Conservation (phyloP, 148 eudicot genomes). For the Amaranthus cruentus region DNA sequence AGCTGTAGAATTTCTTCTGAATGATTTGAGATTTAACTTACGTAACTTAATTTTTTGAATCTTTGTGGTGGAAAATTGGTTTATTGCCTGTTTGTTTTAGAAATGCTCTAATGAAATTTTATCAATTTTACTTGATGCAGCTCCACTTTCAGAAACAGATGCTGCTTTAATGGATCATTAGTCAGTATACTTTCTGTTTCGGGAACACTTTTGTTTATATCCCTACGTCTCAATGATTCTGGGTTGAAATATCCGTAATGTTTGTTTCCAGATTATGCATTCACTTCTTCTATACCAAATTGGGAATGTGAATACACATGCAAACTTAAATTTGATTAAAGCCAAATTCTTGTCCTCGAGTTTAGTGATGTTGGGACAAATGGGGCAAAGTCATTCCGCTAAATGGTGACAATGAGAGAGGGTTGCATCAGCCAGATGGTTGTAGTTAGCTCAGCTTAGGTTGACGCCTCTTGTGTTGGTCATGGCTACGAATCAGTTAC, state of each 20-base stretch:
- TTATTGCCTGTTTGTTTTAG: slow-evolving; percentile 3
- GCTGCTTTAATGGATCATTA: slow-evolving; percentile 84
- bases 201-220: neutral
- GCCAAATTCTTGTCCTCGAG: neutral
- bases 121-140: slow-evolving; percentile 41
- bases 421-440: neutral
- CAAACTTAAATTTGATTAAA: neutral
- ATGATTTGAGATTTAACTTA: too few species aligned
- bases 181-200: neutral
- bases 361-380: neutral
- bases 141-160: slow-evolving; percentile 91
- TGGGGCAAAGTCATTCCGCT: neutral
- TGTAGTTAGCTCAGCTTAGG: neutral
- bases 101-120: slow-evolving; percentile 18
- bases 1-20: neutral
- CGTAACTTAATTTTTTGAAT: neutral
- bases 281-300: neutral
- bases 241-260: neutral
- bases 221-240: slow-evolving; percentile 8
- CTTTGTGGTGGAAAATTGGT: neutral
- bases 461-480: neutral
- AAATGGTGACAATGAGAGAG: neutral
- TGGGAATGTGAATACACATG: neutral
- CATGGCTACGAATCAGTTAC: neutral
- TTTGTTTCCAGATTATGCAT: slow-evolving; percentile 1